Conservation (phyloP, 2,329 filamentous ascomycete species). For the Aureobasidium sp. region DNA sequence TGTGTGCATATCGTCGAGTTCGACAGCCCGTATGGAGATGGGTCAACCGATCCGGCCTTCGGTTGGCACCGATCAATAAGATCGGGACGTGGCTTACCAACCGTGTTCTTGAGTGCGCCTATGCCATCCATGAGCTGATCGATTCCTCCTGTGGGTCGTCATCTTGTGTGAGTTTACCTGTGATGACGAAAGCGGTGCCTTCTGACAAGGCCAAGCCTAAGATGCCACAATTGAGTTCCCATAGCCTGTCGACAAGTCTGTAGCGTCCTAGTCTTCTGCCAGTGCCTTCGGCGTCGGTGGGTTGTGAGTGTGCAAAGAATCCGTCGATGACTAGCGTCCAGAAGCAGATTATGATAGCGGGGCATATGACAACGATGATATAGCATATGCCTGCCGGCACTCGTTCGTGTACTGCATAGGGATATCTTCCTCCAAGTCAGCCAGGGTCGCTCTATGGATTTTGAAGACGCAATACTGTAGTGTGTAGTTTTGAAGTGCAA, state of each 20-base stretch:
- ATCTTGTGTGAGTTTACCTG: slow-evolving; percentile 24
- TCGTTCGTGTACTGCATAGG: slow-evolving; percentile 47
- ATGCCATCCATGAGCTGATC: neutral
- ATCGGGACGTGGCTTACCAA: slow-evolving; percentile 51
- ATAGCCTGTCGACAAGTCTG: slow-evolving; percentile 47
- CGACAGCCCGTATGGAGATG: slow-evolving; percentile 32
- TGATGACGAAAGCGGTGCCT: slow-evolving; percentile 48
- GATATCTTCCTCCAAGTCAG: slow-evolving; percentile 17
- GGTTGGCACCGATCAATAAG: slow-evolving; percentile 48
- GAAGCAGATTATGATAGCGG: slow-evolving; percentile 42
- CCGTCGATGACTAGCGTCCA: slow-evolving; percentile 52
- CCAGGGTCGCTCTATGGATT: too few relatives aligned
- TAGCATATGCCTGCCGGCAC: slow-evolving; percentile 43
- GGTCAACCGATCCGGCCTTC: slow-evolving; percentile 26
- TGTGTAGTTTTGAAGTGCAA: slow-evolving; percentile 47
- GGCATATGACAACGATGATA: slow-evolving; percentile 41
- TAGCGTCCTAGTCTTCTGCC: slow-evolving; percentile 38
- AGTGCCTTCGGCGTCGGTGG: slow-evolving; percentile 18
- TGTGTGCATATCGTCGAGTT: slow-evolving; percentile 44
- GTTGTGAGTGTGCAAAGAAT: slow-evolving; percentile 43
- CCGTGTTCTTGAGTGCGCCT: slow-evolving; percentile 48
- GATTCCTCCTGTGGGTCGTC: neutral
- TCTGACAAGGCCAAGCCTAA: slow-evolving; percentile 47
- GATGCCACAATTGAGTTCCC: slow-evolving; percentile 54
- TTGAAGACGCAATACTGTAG: slow-evolving; percentile 40